Evolutionary conservation across 768 basidiomycete species (phyloP), one percentile per base, ranked within the genome.

Genomic region (Mycena chlorophos): DNA sequence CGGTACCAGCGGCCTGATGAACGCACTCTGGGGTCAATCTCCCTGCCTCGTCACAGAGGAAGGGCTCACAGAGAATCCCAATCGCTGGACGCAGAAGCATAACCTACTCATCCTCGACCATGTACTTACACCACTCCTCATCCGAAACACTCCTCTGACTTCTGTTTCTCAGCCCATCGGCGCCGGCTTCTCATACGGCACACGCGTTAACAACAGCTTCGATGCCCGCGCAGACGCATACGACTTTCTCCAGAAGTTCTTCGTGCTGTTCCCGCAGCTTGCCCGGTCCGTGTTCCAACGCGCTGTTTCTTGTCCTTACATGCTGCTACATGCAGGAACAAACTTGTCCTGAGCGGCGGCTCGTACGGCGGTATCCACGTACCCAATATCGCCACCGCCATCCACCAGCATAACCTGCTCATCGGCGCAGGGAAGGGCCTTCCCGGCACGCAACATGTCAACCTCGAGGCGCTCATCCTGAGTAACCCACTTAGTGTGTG

Each of bases 191-290:
- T 72, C 71, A 4, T 71, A 70, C 48, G 71, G 71, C 1, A 45
- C 57, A 0, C 29, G 16, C 4, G 67, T 69, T 12, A 68, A 68
- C 56, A 71, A 65, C 43, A 69, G 67, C 43, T 63, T 62, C 1
- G 54, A 38, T 20, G 68, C 69, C 10, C 69, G 70, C 0, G 27
- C 55, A 23, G 70, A 71, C 52, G 67, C 66, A n/a, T 71, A 71
- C 54, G 71, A 70, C 55, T 72, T 71, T 51, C 34, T 71, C 28
- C 68, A 70, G 47, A 70, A 69, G 42, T 69, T 71, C 61, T 71
- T 60, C 50, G 48, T 47, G 1, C 45, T 71, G 13, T 67, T 60
- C 46, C 70, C 68, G 12, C 54, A 42, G 40, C 29, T 57, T 3
- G 20, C 45, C 2, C 13, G 45, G 56, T 57, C 16, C 14, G 40